Percentiles rank a stretch among this genome's conserved stretches.
Evolutionary conservation across 2,329 filamentous ascomycete species (phyloP).

Genomic region (Purpureocillium takamizusanense): DNA sequence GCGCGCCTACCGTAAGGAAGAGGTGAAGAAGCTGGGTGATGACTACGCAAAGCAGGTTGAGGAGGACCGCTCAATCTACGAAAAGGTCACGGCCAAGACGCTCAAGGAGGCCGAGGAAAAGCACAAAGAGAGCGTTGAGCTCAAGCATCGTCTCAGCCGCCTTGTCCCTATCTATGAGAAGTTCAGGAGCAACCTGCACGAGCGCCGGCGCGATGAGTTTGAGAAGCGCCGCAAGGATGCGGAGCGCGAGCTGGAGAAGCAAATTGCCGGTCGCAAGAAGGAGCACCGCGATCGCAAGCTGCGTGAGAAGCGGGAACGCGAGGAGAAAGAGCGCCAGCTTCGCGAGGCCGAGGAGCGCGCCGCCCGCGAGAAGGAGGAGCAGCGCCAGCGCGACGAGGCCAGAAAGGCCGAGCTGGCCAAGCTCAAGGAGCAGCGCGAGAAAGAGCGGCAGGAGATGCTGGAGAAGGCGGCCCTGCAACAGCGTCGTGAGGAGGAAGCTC

Average conservation of each 20-base stretch:
- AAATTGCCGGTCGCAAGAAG: conserved; percentile 80
- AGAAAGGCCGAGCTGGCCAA: conserved; percentile 61
- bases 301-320: conserved; percentile 73
- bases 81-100: conserved; percentile 67
- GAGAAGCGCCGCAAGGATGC: conserved; percentile 88
- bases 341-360: conserved; percentile 81
- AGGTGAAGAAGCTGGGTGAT: conserved; percentile 78
- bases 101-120: conserved; percentile 74
- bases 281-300: conserved; percentile 77
- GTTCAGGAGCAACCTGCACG: conserved; percentile 74
- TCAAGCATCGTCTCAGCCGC: conserved; percentile 85
- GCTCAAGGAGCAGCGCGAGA: conserved; percentile 55
- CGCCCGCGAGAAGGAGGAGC: conserved; percentile 77
- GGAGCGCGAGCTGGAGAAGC: conserved; percentile 85
- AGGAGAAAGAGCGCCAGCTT: conserved; percentile 71
- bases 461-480: conserved; percentile 63
- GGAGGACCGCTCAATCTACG: conserved; percentile 69
- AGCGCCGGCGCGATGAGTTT: conserved; percentile 88
- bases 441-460: conserved; percentile 57
- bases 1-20: conserved; percentile 92
- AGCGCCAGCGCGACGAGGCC: conserved; percentile 69
- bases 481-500: conserved; percentile 80
- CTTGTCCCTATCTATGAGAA: conserved; percentile 77
- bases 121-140: conserved; percentile 83
- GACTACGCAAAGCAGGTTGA: conserved; percentile 82